These are phyloP conservation scores for Bretziella fagacearum DNA, from an alignment of 2,329 filamentous ascomycete genomes.

Conservation along the genomic window DNA sequence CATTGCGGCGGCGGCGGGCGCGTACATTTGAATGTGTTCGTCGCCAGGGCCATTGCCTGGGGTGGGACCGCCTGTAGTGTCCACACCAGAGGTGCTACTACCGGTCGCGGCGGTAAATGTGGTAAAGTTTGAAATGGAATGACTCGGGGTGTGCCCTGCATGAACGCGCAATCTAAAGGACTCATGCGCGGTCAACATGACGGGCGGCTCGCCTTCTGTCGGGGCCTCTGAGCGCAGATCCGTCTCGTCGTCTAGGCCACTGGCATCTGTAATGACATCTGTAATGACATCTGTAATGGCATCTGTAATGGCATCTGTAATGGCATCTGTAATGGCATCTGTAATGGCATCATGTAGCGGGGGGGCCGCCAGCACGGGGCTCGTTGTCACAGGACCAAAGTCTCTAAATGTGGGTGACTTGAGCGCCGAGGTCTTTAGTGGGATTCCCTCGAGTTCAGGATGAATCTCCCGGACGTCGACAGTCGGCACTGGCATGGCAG, in stretches of 20 bases:
- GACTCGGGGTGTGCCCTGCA: slow-evolving; percentile 45
- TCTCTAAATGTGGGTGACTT: slow-evolving; percentile 35
- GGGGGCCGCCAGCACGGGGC: background rate
- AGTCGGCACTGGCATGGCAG: slow-evolving; percentile 18
- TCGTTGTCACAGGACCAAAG: slow-evolving; percentile 14
- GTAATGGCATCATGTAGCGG: background rate
- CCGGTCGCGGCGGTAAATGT: slow-evolving; percentile 19
- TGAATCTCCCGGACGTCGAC: slow-evolving; percentile 43
- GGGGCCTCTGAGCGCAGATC: background rate
- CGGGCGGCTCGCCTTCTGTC: slow-evolving; percentile 25
- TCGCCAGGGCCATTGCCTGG: slow-evolving; percentile 1
- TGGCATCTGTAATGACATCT: background rate
- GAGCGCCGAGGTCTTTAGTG: slow-evolving; percentile 36
- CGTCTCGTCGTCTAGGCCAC: background rate
- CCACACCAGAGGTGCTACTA: slow-evolving; percentile 5
- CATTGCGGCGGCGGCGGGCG: slow-evolving; percentile 14
- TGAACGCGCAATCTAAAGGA: slow-evolving; percentile 40
- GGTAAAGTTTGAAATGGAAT: slow-evolving; percentile 36
- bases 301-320: background rate
- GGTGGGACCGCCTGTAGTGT: slow-evolving; percentile 12
- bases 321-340: background rate
- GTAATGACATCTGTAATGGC: background rate
- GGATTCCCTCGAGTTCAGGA: slow-evolving; percentile 42
- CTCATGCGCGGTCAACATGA: slow-evolving; percentile 32
- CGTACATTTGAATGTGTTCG: background rate